These are phyloP conservation scores for Meyerozyma elateridarum DNA, from an alignment of 1,139 yeast species.

Conservation along the genomic window DNA sequence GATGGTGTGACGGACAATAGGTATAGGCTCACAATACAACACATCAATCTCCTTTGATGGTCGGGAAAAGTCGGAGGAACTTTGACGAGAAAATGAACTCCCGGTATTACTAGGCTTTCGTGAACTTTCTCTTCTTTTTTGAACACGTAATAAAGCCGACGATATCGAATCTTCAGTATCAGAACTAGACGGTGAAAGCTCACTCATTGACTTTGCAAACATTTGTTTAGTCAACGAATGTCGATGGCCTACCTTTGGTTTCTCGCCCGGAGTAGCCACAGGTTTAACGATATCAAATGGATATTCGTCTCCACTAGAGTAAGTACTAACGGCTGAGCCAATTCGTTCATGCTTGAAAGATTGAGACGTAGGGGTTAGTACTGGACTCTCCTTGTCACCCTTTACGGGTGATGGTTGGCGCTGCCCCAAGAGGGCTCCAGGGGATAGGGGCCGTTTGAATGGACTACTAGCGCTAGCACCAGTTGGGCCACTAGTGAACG, in stretches of 20 bases:
- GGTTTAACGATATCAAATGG: slow-evolving; percentile 15
- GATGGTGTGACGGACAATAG: slow-evolving; percentile 70
- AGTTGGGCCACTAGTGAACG: slow-evolving; percentile 19
- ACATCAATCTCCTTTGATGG: slow-evolving; percentile 47
- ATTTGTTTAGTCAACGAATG: slow-evolving; percentile 26
- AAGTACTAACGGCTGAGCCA: slow-evolving; percentile 30
- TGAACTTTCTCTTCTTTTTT: slow-evolving; percentile 52
- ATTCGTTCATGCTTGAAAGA: slow-evolving; percentile 28
- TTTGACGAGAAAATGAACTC: slow-evolving; percentile 8
- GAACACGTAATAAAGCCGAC: slow-evolving; percentile 52
- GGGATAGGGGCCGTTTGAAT: slow-evolving; percentile 37
- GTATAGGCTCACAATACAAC: slow-evolving; percentile 81
- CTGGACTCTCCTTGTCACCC: slow-evolving; percentile 1
- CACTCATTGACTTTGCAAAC: slow-evolving; percentile 24
- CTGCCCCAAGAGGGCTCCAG: slow-evolving; percentile 11
- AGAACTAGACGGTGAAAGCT: slow-evolving; percentile 62
- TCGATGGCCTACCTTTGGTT: slow-evolving; percentile 16
- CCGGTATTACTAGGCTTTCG: slow-evolving; percentile 22
- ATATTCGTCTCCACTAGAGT: slow-evolving; percentile 37
- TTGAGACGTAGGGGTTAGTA: slow-evolving; percentile 19
- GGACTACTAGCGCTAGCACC: slow-evolving; percentile 24
- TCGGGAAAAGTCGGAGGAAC: background rate
- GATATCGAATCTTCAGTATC: slow-evolving; percentile 61
- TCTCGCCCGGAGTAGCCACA: background rate
- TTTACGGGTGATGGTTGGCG: slow-evolving; percentile 7